Conservation (phyloP, 1,284 basidiomycete species). For the Boletus semigastroideus region DNA sequence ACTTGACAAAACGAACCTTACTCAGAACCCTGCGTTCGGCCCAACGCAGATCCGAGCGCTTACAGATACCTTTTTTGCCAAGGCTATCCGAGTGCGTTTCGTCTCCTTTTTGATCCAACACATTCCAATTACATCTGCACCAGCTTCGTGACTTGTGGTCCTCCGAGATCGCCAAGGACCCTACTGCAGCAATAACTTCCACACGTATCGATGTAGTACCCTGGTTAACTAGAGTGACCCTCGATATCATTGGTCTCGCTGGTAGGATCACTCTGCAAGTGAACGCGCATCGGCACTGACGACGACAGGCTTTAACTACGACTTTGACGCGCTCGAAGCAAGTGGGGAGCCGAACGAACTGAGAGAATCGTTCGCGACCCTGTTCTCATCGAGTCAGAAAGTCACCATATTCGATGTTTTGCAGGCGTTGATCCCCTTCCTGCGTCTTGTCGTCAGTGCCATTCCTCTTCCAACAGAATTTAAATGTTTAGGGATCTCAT, state of each 20-base stretch:
- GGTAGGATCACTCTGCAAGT: slow-evolving; percentile 35
- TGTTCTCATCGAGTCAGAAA: slow-evolving; percentile 36
- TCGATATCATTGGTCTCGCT: slow-evolving; percentile 70
- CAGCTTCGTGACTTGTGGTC: slow-evolving; percentile 51
- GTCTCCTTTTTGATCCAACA: neutral
- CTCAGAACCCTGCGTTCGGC: slow-evolving; percentile 59
- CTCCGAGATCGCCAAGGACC: slow-evolving; percentile 29
- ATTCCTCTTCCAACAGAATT: neutral
- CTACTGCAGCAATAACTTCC: slow-evolving; percentile 8
- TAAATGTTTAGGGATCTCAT: neutral
- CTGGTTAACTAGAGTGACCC: slow-evolving; percentile 56
- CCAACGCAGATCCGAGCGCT: slow-evolving; percentile 51
- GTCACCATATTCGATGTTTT: slow-evolving; percentile 35
- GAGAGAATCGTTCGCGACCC: slow-evolving; percentile 44
- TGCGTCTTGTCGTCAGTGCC: slow-evolving; percentile 34
- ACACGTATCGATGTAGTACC: slow-evolving; percentile 47
- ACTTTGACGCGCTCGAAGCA: slow-evolving; percentile 52
- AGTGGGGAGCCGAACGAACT: slow-evolving; percentile 44
- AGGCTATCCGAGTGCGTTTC: slow-evolving; percentile 45
- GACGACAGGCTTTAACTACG: slow-evolving; percentile 59
- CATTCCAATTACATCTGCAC: neutral
- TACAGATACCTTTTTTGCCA: slow-evolving; percentile 53
- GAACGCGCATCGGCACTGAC: neutral
- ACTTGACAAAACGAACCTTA: neutral
- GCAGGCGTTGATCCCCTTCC: slow-evolving; percentile 38